phyloP scores from a whole-genome alignment of 371 early-diverging fungal species.

The Mortierella sp. region DNA sequence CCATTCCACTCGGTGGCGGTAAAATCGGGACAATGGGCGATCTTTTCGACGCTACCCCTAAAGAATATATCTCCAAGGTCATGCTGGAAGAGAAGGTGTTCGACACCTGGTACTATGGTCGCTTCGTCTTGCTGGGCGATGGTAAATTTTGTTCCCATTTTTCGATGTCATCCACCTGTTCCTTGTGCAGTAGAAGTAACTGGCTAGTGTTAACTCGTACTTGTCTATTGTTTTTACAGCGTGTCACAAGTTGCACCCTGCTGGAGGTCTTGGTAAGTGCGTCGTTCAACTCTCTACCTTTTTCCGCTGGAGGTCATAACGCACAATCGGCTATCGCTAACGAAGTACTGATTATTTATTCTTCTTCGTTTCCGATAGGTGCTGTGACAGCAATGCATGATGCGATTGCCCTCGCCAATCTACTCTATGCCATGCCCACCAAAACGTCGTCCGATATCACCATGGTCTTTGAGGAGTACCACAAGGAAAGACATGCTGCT shows the following conservation, averaged over 20 bases:
- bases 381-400: slow-evolving; percentile 20
- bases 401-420: slow-evolving; percentile 21
- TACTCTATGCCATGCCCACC: slow-evolving; percentile 13
- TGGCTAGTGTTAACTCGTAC: too few species aligned
- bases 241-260: background rate
- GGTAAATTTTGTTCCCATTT: background rate
- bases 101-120: slow-evolving; percentile 7
- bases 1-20: background rate
- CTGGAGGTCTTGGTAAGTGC: background rate
- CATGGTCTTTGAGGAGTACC: background rate
- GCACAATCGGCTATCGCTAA: background rate
- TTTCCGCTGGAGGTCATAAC: background rate
- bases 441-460: background rate
- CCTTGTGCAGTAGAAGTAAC: too few species aligned
- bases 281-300: background rate
- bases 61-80: slow-evolving; percentile 1
- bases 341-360: background rate
- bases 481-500: background rate
- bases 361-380: background rate
- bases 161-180: too few species aligned
- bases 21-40: background rate
- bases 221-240: background rate
- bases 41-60: background rate
- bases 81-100: slow-evolving; percentile 15
- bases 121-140: slow-evolving; percentile 3